Evolutionary conservation across 2,329 filamentous ascomycete species (phyloP).

Genomic region (Cladosporium cucumerinum): DNA sequence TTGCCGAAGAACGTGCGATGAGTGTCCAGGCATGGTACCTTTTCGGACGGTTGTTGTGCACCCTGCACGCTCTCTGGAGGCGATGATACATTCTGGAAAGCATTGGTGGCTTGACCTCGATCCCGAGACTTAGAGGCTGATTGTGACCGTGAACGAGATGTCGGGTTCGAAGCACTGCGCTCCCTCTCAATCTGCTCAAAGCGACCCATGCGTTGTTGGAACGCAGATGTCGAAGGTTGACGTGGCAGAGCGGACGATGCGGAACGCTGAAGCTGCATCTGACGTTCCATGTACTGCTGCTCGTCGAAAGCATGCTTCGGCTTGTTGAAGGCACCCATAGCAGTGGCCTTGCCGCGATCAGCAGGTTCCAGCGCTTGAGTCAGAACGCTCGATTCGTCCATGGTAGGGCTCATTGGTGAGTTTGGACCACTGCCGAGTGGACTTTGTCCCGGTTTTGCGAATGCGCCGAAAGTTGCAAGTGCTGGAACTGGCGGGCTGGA

Average conservation of each 20-base stretch:
- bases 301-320: constrained; percentile 77
- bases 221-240: constrained; percentile 19
- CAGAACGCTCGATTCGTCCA: constrained; percentile 64
- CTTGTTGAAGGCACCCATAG: constrained; percentile 68
- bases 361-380: constrained; percentile 64
- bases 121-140: constrained; percentile 33
- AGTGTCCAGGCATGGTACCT: constrained; percentile 28
- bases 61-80: constrained; percentile 34
- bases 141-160: constrained; percentile 29
- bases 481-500: constrained; percentile 42
- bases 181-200: constrained; percentile 24
- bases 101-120: constrained; percentile 22
- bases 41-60: constrained; percentile 10
- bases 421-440: constrained; percentile 39
- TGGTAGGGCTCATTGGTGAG: constrained; percentile 63
- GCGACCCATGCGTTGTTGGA: constrained; percentile 26
- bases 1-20: constrained; percentile 40
- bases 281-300: constrained; percentile 75
- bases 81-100: constrained; percentile 47
- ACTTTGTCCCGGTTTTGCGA: constrained; percentile 37
- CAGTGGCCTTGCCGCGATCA: constrained; percentile 78
- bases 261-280: constrained; percentile 70
- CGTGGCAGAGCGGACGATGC: constrained; percentile 22
- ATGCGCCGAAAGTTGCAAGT: constrained; percentile 35
- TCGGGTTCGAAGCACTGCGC: constrained; percentile 21